Evolutionary conservation across 345 rosid genomes (phyloP).

Genomic region (Limnanthes douglasii): DNA sequence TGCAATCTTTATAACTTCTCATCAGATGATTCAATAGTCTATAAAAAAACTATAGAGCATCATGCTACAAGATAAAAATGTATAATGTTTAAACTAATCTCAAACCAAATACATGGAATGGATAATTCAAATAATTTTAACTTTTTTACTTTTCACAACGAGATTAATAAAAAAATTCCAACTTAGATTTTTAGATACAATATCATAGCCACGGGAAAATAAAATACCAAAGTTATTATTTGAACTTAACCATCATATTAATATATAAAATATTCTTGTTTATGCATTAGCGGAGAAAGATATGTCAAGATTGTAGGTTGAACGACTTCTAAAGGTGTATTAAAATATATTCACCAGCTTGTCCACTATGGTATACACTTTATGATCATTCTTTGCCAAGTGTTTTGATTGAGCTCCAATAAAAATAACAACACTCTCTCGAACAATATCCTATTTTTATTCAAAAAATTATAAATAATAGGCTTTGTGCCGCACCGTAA

Average conservation of each 20-base stretch:
- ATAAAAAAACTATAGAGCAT: constrained; percentile 53
- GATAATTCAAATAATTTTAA: too few species aligned
- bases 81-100: too few species aligned
- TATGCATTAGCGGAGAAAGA: constrained; percentile 73
- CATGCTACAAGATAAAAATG: constrained; percentile 43
- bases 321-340: constrained; percentile 98
- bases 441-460: constrained; percentile 83
- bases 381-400: constrained; percentile 91
- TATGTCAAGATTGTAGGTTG: constrained; percentile 86
- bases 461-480: constrained; percentile 23
- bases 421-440: constrained; percentile 96
- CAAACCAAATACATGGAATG: too few species aligned
- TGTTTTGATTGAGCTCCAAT: constrained; percentile 94
- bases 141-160: too few species aligned
- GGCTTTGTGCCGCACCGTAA: background rate
- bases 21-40: constrained; percentile 68
- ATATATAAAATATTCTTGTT: constrained; percentile 34
- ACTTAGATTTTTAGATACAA: too few species aligned
- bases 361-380: constrained; percentile 81
- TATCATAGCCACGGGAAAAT: background rate
- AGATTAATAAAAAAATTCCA: background rate
- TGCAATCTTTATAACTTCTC: constrained; percentile 91
- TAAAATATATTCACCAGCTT: constrained; percentile 86
- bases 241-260: background rate
- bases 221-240: constrained; percentile 4